Evolutionary conservation across 83 land plant species (phyloP).

Genomic region (Larix sibirica): DNA sequence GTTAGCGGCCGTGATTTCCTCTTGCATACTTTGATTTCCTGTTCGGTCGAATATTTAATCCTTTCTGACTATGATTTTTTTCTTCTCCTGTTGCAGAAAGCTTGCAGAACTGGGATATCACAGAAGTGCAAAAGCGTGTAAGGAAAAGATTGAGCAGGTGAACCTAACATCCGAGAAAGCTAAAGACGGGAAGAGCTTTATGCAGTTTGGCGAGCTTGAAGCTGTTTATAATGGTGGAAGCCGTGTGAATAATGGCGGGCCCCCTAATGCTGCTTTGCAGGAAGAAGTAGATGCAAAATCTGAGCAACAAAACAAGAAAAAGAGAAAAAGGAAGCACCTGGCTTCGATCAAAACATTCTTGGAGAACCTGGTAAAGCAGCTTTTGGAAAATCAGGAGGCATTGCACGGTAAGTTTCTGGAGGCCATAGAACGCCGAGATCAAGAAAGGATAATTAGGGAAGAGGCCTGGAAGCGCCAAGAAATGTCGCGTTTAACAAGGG

Average conservation of each 20-base stretch:
- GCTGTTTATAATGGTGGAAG: background rate
- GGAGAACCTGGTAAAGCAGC: constrained; percentile 62
- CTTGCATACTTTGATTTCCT: background rate
- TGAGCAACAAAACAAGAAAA: constrained; percentile 23
- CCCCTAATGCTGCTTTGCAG: background rate
- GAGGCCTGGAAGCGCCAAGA: constrained; percentile 80
- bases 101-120: background rate
- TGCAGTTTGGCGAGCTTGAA: background rate
- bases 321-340: constrained; percentile 28
- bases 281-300: background rate
- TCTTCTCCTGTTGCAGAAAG: background rate
- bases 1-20: background rate
- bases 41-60: too few species aligned
- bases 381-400: constrained; percentile 80
- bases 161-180: too few species aligned
- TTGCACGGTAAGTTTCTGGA: constrained; percentile 71
- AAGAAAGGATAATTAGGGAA: constrained; percentile 60
- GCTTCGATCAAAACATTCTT: constrained; percentile 50
- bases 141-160: background rate
- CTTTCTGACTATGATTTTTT: background rate
- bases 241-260: background rate
- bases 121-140: background rate
- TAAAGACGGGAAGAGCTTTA: background rate
- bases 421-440: constrained; percentile 73
- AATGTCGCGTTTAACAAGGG: constrained; percentile 50